phyloP scores from a whole-genome alignment of 2,329 filamentous ascomycete genomes.

The Ascocoryne sarcoides region DNA sequence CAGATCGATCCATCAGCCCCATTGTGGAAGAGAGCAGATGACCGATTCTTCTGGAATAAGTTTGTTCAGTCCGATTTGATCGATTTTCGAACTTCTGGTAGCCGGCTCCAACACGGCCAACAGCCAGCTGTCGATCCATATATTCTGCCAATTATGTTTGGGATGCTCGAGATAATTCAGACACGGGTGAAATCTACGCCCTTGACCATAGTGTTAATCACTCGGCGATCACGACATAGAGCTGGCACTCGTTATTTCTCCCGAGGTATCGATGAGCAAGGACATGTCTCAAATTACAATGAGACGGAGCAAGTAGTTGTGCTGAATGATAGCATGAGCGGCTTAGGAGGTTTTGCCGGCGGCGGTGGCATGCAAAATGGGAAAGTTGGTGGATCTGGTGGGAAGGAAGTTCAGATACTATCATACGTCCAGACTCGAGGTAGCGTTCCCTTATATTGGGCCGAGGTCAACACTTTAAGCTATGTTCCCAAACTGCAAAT shows the following conservation, averaged over 20 bases:
- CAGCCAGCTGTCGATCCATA: slow-evolving; percentile 80
- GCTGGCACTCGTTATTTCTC: slow-evolving; percentile 94
- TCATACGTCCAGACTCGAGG: slow-evolving; percentile 95
- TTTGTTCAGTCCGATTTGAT: slow-evolving; percentile 89
- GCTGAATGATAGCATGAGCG: slow-evolving; percentile 70
- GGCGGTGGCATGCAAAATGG: slow-evolving; percentile 68
- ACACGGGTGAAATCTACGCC: slow-evolving; percentile 79
- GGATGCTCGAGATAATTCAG: slow-evolving; percentile 84
- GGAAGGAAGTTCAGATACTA: slow-evolving; percentile 76
- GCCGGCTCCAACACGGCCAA: slow-evolving; percentile 54
- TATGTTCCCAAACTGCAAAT: slow-evolving; percentile 90
- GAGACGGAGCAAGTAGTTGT: slow-evolving; percentile 93
- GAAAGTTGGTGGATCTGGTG: slow-evolving; percentile 48
- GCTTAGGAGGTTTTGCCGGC: slow-evolving; percentile 72
- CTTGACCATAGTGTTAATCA: slow-evolving; percentile 80
- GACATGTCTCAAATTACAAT: slow-evolving; percentile 97
- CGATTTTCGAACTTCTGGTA: slow-evolving; percentile 64
- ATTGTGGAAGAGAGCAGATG: slow-evolving; percentile 86
- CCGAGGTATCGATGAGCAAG: slow-evolving; percentile 83
- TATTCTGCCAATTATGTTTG: slow-evolving; percentile 91
- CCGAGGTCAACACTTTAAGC: slow-evolving; percentile 85
- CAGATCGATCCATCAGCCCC: slow-evolving; percentile 63
- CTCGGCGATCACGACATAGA: slow-evolving; percentile 76
- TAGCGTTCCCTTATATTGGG: slow-evolving; percentile 93
- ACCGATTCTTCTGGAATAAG: slow-evolving; percentile 98